Conservation (phyloP, 352 stramenopile genomes). For the Globisporangium solare region DNA sequence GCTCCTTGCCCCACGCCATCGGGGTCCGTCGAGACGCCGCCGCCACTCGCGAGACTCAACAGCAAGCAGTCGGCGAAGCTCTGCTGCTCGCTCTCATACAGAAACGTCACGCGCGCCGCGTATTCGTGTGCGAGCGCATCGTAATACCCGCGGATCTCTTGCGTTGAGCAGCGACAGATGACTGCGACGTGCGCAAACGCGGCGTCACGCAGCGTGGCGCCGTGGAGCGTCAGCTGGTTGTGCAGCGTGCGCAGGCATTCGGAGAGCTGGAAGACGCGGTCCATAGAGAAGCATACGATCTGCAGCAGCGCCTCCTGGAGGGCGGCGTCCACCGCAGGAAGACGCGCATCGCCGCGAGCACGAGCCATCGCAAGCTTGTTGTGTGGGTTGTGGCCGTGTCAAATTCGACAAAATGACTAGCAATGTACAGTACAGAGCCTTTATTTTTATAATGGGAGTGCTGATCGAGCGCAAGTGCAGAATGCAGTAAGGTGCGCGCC, state of each 20-base stretch:
- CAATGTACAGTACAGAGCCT: no score
- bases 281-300: conserved; percentile 63
- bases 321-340: no score
- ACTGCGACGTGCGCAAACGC: conserved; percentile 24
- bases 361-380: no score
- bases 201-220: conserved; percentile 15
- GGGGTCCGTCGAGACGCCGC: neutral
- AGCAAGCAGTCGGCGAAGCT: conserved; percentile 33
- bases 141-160: conserved; percentile 25
- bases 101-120: conserved; percentile 21
- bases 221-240: conserved; percentile 22
- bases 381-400: no score
- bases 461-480: no score
- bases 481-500: no score
- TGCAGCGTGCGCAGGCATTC: conserved; percentile 52
- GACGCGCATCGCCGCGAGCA: no score
- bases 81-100: conserved; percentile 25
- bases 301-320: conserved; percentile 19
- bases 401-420: no score
- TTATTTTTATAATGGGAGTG: no score
- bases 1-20: neutral
- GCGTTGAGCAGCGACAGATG: conserved; percentile 35
- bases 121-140: conserved; percentile 27
- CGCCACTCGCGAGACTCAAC: conserved; percentile 13
- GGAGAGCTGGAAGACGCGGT: conserved; percentile 54